A percentile compares a stretch with the other conserved stretches of the same genome.
phyloP scores from a whole-genome alignment of 495 filamentous ascomycete species.

The Elaphomyces granulatus region DNA sequence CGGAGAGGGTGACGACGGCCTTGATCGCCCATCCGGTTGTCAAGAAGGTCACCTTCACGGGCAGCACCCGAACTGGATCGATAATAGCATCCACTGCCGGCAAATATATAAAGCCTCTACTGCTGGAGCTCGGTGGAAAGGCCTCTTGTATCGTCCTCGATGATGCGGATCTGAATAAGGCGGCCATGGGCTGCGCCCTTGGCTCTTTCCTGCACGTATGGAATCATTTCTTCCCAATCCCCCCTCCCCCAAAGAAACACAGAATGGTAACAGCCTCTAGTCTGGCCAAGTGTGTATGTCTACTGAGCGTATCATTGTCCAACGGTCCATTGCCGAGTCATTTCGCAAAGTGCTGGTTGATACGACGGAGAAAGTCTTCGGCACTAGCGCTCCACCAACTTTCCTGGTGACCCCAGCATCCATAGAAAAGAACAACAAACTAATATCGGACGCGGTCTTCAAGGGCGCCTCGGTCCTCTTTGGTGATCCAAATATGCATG shows the following conservation, averaged over 20 bases:
- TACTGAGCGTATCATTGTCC: constrained; percentile 77
- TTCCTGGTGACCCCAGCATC: constrained; percentile 45
- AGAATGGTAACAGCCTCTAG: constrained; percentile 1
- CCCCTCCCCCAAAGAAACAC: background rate
- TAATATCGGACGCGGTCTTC: constrained; percentile 49
- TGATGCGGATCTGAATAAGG: constrained; percentile 43
- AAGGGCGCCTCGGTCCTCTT: constrained; percentile 56
- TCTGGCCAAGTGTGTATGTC: constrained; percentile 86
- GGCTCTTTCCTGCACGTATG: constrained; percentile 37
- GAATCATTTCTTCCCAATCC: background rate
- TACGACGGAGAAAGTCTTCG: constrained; percentile 32
- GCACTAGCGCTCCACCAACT: constrained; percentile 33
- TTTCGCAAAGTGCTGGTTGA: constrained; percentile 47
- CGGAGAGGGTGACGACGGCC: constrained; percentile 38
- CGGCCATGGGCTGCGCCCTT: constrained; percentile 35
- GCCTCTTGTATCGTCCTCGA: constrained; percentile 44
- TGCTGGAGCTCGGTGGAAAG: constrained; percentile 52
- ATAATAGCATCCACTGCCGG: constrained; percentile 43
- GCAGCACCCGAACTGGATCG: constrained; percentile 39
- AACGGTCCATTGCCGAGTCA: constrained; percentile 46
- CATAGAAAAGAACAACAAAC: constrained; percentile 51
- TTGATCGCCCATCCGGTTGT: constrained; percentile 42
- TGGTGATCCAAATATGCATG: constrained; percentile 37
- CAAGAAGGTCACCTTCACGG: constrained; percentile 51
- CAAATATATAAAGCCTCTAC: constrained; percentile 40